These are phyloP conservation scores for Pachysolen tannophilus DNA, from an alignment of 805 yeast genomes.

Conservation along the genomic window DNA sequence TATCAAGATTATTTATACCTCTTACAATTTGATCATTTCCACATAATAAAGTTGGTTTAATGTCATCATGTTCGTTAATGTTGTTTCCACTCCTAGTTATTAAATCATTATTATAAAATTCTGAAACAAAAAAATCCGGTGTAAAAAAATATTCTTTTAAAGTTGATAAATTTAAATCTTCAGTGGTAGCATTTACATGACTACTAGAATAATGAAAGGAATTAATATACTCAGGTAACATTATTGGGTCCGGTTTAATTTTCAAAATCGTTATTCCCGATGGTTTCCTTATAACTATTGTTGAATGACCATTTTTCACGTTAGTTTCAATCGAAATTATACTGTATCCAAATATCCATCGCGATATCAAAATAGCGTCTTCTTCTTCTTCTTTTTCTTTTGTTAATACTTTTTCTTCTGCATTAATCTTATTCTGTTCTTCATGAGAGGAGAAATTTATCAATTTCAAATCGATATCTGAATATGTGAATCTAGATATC, in stretches of 20 bases:
- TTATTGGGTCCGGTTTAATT: conserved; percentile 29
- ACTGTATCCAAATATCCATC: conserved; percentile 58
- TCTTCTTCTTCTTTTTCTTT: too few species aligned
- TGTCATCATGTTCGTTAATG: not conserved
- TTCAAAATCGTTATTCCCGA: conserved; percentile 50
- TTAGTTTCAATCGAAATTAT: conserved; percentile 52
- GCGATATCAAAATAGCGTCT: conserved; percentile 21
- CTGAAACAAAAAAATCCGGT: too few species aligned
- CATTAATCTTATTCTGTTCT: too few species aligned
- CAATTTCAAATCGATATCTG: conserved; percentile 50
- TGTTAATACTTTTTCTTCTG: too few species aligned
- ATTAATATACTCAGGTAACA: conserved; percentile 15
- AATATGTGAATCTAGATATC: conserved; percentile 55
- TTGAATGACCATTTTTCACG: conserved; percentile 40
- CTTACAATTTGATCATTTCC: conserved; percentile 30
- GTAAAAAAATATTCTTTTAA: too few species aligned
- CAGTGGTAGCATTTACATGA: not conserved
- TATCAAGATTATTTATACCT: conserved; percentile 57
- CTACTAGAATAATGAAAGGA: not conserved
- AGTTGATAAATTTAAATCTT: not conserved
- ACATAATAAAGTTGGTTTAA: conserved; percentile 1
- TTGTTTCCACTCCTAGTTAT: too few species aligned
- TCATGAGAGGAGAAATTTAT: conserved; percentile 10
- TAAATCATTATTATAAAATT: too few species aligned
- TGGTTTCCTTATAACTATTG: conserved; percentile 51